Percentiles rank a stretch among this genome's conserved stretches.
Conservation (phyloP, 73 alveolate species). For the Uronychia setigera region DNA sequence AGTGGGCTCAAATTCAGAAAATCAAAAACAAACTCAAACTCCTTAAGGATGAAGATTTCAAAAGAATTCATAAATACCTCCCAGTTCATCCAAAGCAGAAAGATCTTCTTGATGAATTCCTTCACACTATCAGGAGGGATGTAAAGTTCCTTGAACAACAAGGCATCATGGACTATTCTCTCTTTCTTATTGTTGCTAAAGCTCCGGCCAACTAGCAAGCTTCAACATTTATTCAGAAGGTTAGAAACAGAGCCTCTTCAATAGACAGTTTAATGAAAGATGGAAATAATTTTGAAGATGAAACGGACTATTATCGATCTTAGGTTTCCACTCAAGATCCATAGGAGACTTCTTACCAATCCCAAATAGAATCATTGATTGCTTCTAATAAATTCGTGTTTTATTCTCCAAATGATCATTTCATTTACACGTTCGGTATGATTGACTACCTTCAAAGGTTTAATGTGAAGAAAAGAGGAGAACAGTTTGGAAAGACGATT, state of each 20-base stretch:
- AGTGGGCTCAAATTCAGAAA: background rate
- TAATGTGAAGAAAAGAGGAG: slow-evolving; percentile 57
- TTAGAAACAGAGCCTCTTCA: background rate
- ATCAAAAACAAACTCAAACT: slow-evolving; percentile 48
- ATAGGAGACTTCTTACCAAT: background rate
- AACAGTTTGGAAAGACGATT: slow-evolving; percentile 52
- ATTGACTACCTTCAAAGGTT: slow-evolving; percentile 61
- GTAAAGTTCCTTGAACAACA: slow-evolving; percentile 52
- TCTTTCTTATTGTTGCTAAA: slow-evolving; percentile 48
- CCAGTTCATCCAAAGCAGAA: slow-evolving; percentile 30
- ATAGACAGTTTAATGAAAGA: background rate
- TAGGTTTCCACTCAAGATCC: background rate
- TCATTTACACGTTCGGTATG: slow-evolving; percentile 54
- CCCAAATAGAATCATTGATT: background rate
- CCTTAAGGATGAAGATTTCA: slow-evolving; percentile 61
- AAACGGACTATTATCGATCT: background rate
- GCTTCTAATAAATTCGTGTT: slow-evolving; percentile 45
- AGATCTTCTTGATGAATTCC: slow-evolving; percentile 40
- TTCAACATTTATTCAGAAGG: slow-evolving; percentile 10
- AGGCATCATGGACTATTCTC: slow-evolving; percentile 65
- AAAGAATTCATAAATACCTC: slow-evolving; percentile 37
- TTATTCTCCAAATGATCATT: slow-evolving; percentile 46
- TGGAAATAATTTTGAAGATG: background rate
- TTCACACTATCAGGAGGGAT: slow-evolving; percentile 31
- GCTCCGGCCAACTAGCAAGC: slow-evolving; percentile 27